These are phyloP conservation scores for Williopsis jadinii DNA, from an alignment of 1,139 yeast species.

Conservation along the genomic window DNA sequence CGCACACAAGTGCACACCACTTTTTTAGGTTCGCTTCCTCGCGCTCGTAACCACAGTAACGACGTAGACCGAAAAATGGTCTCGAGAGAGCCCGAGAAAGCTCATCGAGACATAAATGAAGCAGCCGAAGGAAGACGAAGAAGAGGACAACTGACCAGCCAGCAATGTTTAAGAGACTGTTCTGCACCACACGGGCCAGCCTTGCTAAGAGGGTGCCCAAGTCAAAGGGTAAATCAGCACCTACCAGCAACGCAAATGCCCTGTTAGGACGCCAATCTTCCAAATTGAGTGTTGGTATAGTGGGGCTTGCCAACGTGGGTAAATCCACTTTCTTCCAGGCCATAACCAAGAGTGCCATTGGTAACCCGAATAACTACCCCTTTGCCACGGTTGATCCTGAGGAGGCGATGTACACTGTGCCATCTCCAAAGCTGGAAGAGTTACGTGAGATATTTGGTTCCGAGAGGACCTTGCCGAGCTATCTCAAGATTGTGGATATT, in stretches of 20 bases:
- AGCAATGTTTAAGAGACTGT: slow-evolving; percentile 1
- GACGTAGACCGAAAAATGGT: too few species aligned
- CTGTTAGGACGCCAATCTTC: slow-evolving; percentile 50
- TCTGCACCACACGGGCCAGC: background rate
- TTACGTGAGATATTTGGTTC: slow-evolving; percentile 41
- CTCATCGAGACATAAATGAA: too few species aligned
- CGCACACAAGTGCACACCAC: too few species aligned
- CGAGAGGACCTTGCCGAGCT: slow-evolving; percentile 45
- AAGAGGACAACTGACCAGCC: too few species aligned
- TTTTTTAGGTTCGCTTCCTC: too few species aligned
- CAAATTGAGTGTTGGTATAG: slow-evolving; percentile 50
- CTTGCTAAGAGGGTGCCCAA: slow-evolving; percentile 12
- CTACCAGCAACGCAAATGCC: slow-evolving; percentile 8
- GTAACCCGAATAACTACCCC: slow-evolving; percentile 77
- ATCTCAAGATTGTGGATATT: slow-evolving; percentile 58
- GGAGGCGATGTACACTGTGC: slow-evolving; percentile 54
- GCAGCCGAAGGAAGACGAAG: too few species aligned
- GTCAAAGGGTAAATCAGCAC: background rate
- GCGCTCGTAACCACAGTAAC: too few species aligned
- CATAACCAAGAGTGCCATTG: slow-evolving; percentile 62
- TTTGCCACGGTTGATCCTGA: slow-evolving; percentile 76
- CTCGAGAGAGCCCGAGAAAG: too few species aligned
- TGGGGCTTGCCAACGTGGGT: slow-evolving; percentile 73
- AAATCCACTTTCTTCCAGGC: slow-evolving; percentile 64
- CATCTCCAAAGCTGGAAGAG: slow-evolving; percentile 42